Base-by-base conservation (phyloP, 495 filamentous ascomycete genomes). In the Lasiosphaeria hispida region DNA sequence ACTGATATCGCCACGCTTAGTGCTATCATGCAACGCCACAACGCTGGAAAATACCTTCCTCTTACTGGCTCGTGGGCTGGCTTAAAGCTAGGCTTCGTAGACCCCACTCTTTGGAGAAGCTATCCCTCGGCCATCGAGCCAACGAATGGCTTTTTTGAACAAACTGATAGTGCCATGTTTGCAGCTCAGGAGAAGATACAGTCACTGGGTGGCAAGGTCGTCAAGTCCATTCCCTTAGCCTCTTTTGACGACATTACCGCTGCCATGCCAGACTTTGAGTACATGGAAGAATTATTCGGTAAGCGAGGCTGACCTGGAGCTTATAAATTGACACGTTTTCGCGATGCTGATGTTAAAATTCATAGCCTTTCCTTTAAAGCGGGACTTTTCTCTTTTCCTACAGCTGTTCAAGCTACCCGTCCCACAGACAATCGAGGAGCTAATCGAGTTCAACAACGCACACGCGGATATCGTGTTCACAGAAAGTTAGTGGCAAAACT, bases 21-120 rank as follows among this genome's bases (percentile, higher is more conserved):
- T n/a, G n/a, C n/a, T n/a, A 44, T 42, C 52, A 34, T 55, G 8
- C 10, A 15, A 10, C 30, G 13, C 10, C 4, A 30, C 30, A n/a
- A n/a, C n/a, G n/a, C n/a, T n/a, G n/a, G n/a, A n/a, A n/a, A n/a
- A n/a, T n/a, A n/a, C n/a, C n/a, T n/a, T n/a, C n/a, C n/a, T n/a
- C n/a, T 55, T 9, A 55, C 52, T 33, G 40, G n/a, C 6, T 9
- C 13, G 3, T 57, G 54, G 54, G 33, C 9, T 17, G 54, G 44
- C 10, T 9, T 49, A 11, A n/a, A 43, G 0, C 34, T 57, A 23
- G 54, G 54, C 6, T 37, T 23, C 19, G 33, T 57, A 7, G 54
- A 57, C 44, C 23, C 23, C 9, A n/a, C 7, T 0, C 2, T 23
- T 1, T 55, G 52, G 40, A 55, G n/a, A 23, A 4, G n/a, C 36